These are phyloP conservation scores for Trametes elegans DNA, from an alignment of 768 basidiomycete genomes.

Conservation along the genomic window DNA sequence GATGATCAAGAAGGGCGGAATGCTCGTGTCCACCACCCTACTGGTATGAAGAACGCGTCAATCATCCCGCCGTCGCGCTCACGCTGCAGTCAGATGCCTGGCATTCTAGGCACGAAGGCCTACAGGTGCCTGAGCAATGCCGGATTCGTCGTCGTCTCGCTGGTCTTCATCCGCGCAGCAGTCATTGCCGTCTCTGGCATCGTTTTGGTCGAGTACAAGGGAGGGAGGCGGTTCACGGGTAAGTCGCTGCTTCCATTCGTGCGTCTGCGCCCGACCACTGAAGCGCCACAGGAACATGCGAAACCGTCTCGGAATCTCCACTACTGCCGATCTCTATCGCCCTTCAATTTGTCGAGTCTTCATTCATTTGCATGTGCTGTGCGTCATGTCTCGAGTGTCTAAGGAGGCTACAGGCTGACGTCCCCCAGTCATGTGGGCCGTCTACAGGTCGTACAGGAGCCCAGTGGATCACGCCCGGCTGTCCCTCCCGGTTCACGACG, in stretches of 20 bases:
- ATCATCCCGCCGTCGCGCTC: not conserved
- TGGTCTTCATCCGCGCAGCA: conserved; percentile 42
- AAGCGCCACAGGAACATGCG: conserved; percentile 44
- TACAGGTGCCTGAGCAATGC: conserved; percentile 63
- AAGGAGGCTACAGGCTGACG: conserved; percentile 1
- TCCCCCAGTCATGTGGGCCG: conserved; percentile 49
- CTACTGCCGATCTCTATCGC: conserved; percentile 41
- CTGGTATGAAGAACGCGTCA: conserved; percentile 18
- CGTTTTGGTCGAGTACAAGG: conserved; percentile 39
- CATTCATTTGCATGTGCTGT: conserved; percentile 65
- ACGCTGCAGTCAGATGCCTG: conserved; percentile 45
- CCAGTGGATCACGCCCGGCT: conserved; percentile 54
- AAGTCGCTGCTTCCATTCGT: conserved; percentile 1
- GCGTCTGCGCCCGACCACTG: not conserved
- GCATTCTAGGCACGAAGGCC: conserved; percentile 63
- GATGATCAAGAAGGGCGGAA: conserved; percentile 16
- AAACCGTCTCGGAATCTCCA: conserved; percentile 31
- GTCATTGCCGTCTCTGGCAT: conserved; percentile 42
- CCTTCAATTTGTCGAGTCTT: conserved; percentile 50
- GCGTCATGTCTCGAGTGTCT: conserved; percentile 26
- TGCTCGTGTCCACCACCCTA: conserved; percentile 22
- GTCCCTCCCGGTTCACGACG: conserved; percentile 48
- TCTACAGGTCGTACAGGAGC: conserved; percentile 50
- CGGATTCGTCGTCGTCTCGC: conserved; percentile 45
- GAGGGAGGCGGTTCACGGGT: conserved; percentile 50